Conservation (phyloP, 768 basidiomycete genomes). For the Boletus barrowsii region DNA sequence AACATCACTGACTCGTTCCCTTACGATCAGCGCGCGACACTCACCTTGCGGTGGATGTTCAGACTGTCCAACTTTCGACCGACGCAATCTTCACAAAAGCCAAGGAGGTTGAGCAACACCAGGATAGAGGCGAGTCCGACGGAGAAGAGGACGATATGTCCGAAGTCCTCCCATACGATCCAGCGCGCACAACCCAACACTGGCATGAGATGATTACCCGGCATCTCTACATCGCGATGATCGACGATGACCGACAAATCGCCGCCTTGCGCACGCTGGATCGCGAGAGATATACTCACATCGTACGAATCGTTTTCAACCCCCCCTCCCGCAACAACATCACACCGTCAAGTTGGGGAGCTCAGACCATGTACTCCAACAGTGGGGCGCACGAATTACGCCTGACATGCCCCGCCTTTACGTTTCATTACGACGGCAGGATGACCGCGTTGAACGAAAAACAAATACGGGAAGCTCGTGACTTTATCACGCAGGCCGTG, state of each 20-base stretch:
- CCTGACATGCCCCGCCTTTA: slow-evolving; percentile 1
- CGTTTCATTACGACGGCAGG: not conserved
- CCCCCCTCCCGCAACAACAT: too few species aligned
- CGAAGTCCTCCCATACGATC: not conserved
- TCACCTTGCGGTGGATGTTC: not conserved
- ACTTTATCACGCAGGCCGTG: not conserved
- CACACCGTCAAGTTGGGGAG: slow-evolving; percentile 3
- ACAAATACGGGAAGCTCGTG: not conserved
- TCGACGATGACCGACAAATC: slow-evolving; percentile 5
- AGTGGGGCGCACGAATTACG: not conserved
- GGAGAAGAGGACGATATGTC: not conserved
- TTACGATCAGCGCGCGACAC: not conserved
- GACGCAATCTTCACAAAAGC: not conserved
- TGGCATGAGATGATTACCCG: not conserved
- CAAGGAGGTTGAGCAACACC: not conserved
- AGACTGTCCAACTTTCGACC: not conserved
- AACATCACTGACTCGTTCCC: not conserved
- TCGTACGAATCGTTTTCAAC: too few species aligned
- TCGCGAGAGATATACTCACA: not conserved
- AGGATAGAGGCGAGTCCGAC: too few species aligned
- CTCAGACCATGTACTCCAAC: not conserved
- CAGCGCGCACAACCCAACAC: not conserved
- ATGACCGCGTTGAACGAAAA: not conserved
- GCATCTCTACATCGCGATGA: not conserved
- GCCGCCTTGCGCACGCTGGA: not conserved